phyloP scores from a whole-genome alignment of 371 early-diverging fungal species.

The Lichtheimia ornata region DNA sequence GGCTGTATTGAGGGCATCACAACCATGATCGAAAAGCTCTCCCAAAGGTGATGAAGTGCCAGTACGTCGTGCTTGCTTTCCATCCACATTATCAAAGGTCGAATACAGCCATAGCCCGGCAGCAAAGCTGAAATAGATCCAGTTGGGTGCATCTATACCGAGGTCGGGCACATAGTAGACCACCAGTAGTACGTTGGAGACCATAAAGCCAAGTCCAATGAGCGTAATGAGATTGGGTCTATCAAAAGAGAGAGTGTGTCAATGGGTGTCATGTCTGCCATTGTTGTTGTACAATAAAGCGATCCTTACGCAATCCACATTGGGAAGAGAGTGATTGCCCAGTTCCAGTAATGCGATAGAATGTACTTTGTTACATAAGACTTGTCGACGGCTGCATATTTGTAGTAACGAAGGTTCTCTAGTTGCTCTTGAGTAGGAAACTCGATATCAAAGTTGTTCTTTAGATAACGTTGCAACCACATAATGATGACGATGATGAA shows the following conservation, averaged over 20 bases:
- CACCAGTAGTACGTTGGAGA: constrained; percentile 76
- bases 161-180: constrained; percentile 78
- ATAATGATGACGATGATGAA: background rate
- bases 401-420: constrained; percentile 78
- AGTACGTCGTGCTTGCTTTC: constrained; percentile 98
- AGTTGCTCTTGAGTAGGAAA: constrained; percentile 61
- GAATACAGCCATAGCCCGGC: constrained; percentile 93
- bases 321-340: constrained; percentile 87
- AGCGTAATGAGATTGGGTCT: constrained; percentile 99
- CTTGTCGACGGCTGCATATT: constrained; percentile 83
- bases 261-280: background rate
- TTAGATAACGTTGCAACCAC: constrained; percentile 7
- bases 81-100: constrained; percentile 98
- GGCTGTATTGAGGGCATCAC: constrained; percentile 92
- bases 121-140: constrained; percentile 89
- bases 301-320: constrained; percentile 87
- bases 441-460: constrained; percentile 14
- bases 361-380: constrained; percentile 86
- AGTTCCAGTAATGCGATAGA: constrained; percentile 89
- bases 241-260: background rate
- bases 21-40: constrained; percentile 94
- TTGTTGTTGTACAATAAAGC: background rate
- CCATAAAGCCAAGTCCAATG: constrained; percentile 88
- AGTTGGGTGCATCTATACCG: constrained; percentile 69
- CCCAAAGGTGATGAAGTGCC: constrained; percentile 91